Conservation (phyloP, 805 yeast species). For the Wickerhamomyces hampshirensis region DNA sequence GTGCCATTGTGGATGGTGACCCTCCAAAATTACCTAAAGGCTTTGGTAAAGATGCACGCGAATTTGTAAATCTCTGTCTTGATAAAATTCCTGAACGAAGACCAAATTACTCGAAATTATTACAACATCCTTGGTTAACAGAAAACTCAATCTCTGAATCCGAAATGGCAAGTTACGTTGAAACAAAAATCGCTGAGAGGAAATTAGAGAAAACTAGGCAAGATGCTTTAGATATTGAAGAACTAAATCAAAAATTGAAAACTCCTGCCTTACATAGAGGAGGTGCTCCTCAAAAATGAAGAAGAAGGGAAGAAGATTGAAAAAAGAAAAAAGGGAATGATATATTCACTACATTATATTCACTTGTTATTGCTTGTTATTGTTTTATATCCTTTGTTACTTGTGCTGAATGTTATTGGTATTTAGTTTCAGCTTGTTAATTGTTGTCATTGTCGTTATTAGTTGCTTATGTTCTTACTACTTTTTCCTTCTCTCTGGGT, state of each 20-base stretch:
- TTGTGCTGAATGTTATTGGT: no score
- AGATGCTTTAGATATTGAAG: slow-evolving; percentile 19
- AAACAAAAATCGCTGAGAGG: slow-evolving; percentile 28
- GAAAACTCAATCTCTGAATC: slow-evolving; percentile 40
- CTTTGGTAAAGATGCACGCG: slow-evolving; percentile 73
- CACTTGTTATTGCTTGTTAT: no score
- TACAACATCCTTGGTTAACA: slow-evolving; percentile 81
- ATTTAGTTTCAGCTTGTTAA: background rate
- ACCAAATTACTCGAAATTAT: slow-evolving; percentile 72
- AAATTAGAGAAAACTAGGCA: slow-evolving; percentile 15
- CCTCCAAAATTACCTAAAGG: slow-evolving; percentile 73
- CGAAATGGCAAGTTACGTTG: slow-evolving; percentile 33
- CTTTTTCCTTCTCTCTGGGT: no score
- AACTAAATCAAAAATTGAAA: slow-evolving; percentile 22
- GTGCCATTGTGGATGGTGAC: slow-evolving; percentile 95
- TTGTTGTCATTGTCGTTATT: background rate
- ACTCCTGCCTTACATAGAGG: slow-evolving; percentile 30
- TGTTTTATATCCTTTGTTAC: no score
- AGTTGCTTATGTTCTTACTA: no score
- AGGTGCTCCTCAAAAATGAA: slow-evolving; percentile 15
- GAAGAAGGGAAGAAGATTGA: no score
- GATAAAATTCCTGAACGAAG: slow-evolving; percentile 77
- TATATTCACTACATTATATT: no score
- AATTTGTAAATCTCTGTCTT: slow-evolving; percentile 73
- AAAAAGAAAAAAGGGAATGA: no score